Evolutionary conservation across 805 yeast species (phyloP).

Genomic region (Candida andamanensis): DNA sequence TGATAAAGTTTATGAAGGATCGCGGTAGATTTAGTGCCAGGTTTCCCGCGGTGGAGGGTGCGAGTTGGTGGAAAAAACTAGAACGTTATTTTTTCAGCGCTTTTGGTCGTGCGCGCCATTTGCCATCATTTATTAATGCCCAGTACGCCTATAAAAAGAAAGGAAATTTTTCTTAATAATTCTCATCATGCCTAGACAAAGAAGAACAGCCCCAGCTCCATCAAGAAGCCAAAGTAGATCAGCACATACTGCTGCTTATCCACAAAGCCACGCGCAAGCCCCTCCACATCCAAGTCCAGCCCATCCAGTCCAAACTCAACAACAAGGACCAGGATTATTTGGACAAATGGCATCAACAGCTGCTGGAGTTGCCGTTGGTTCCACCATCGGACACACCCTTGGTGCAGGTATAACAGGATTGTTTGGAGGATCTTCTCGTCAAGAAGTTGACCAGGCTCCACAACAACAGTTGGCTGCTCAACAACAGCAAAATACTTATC

Average conservation of each 20-base stretch:
- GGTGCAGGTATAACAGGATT: conserved; percentile 91
- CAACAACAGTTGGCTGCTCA: conserved; percentile 34
- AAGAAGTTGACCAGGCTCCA: conserved; percentile 27
- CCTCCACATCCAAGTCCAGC: conserved; percentile 34
- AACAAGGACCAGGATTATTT: conserved; percentile 76
- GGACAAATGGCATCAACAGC: conserved; percentile 99
- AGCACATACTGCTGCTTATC: conserved; percentile 67
- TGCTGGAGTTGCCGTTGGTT: conserved; percentile 99
- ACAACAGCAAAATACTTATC: conserved; percentile 30
- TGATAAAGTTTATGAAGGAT: too few relatives aligned
- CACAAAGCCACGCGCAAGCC: conserved; percentile 41
- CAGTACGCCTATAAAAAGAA: too few relatives aligned
- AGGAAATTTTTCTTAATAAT: conserved; percentile 1
- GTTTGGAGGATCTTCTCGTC: conserved; percentile 70
- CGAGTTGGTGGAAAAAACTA: too few relatives aligned
- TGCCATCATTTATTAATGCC: too few relatives aligned
- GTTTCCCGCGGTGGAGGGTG: too few relatives aligned
- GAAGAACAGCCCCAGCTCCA: conserved; percentile 47
- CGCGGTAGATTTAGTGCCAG: too few relatives aligned
- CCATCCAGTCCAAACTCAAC: conserved; percentile 42
- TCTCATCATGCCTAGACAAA: conserved; percentile 44
- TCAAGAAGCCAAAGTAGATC: conserved; percentile 53
- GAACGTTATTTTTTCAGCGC: too few relatives aligned
- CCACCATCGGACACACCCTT: conserved; percentile 92
- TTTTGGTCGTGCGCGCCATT: too few relatives aligned